These are phyloP conservation scores for Fusarium pseudocircinatum DNA, from an alignment of 2,329 filamentous ascomycete species.

Conservation along the genomic window DNA sequence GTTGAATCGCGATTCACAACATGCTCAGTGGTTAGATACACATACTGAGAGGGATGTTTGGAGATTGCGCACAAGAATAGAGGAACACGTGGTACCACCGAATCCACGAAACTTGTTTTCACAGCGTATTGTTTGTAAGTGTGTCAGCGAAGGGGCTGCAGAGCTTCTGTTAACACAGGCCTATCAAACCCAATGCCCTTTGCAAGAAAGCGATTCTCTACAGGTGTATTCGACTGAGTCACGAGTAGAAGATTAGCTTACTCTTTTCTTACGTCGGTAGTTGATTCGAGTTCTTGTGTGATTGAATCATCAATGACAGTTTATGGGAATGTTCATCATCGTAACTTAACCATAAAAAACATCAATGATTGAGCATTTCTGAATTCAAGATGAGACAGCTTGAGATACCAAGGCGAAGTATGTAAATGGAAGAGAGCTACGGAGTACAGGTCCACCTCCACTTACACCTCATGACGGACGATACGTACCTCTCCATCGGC, in stretches of 20 bases:
- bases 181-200: neutral
- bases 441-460: neutral
- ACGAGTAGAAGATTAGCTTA: neutral
- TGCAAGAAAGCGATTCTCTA: neutral
- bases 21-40: neutral
- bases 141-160: conserved; percentile 5
- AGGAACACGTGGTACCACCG: conserved; percentile 26
- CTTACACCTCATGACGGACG: neutral
- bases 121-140: conserved; percentile 1
- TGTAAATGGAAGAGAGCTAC: neutral
- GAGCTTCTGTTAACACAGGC: conserved; percentile 19
- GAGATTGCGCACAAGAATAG: conserved; percentile 21
- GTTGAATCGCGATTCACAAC: conserved; percentile 14
- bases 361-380: neutral
- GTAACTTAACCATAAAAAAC: neutral
- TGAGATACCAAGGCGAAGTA: neutral
- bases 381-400: neutral
- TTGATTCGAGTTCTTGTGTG: neutral
- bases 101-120: neutral
- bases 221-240: no score
- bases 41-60: conserved; percentile 9
- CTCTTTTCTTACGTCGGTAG: neutral
- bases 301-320: neutral
- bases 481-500: conserved; percentile 24
- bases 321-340: neutral